Percentiles rank a stretch among this genome's conserved stretches.
Conservation (phyloP, 2,329 filamentous ascomycete species). For the Emergomyces orientalis region DNA sequence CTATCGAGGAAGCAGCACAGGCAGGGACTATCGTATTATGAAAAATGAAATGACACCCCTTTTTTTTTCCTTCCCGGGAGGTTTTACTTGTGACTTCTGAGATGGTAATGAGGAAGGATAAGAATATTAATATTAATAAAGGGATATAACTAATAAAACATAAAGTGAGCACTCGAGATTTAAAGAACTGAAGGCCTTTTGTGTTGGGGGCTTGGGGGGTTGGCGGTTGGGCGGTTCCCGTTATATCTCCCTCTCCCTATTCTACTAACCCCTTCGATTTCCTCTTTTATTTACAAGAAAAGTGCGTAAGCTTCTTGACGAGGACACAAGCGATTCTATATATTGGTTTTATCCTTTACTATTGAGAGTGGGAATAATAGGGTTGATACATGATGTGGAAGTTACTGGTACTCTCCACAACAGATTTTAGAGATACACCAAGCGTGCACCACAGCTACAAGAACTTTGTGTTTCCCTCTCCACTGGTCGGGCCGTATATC, state of each 20-base stretch:
- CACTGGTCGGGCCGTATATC: neutral
- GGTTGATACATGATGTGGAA: neutral
- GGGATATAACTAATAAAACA: neutral
- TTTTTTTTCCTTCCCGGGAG: too few relatives aligned
- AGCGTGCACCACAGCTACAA: neutral
- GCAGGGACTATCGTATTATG: neutral
- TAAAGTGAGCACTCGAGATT: neutral
- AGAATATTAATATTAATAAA: neutral
- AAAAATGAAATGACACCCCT: neutral
- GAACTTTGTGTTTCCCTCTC: neutral
- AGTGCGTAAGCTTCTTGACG: neutral
- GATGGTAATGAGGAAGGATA: neutral
- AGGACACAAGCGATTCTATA: neutral
- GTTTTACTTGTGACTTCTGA: too few relatives aligned
- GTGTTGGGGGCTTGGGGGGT: neutral
- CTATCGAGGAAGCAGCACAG: constrained; percentile 21
- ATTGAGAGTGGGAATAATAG: neutral
- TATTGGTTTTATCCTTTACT: neutral
- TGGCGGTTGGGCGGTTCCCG: neutral
- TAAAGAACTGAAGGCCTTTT: neutral
- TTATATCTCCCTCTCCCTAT: neutral
- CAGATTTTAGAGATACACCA: neutral
- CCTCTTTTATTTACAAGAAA: neutral
- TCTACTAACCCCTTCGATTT: neutral
- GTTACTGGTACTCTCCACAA: neutral